phyloP scores from a whole-genome alignment of 192 early-diverging fungal species.

The Obelidium mucronatum region DNA sequence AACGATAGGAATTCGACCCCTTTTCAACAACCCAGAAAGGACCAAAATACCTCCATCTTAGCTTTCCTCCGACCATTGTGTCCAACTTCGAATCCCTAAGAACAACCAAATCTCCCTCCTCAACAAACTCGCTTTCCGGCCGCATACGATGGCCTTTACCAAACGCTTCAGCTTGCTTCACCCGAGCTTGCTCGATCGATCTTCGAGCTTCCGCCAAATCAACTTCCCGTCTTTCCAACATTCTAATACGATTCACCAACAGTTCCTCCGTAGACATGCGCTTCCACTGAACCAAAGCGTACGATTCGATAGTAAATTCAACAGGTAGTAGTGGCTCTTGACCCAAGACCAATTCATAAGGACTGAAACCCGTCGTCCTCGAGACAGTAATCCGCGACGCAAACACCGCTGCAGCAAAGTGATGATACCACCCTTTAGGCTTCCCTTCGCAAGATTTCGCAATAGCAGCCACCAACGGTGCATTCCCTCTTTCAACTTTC shows the following conservation, averaged over 20 bases:
- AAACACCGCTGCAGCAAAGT: background rate
- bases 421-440: background rate
- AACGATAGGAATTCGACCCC: background rate
- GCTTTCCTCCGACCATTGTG: background rate
- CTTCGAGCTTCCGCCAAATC: background rate
- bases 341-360: background rate
- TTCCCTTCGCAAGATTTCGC: background rate
- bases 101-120: background rate
- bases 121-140: background rate
- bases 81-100: slow-evolving; percentile 1
- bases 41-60: background rate
- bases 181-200: background rate
- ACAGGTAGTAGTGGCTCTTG: background rate
- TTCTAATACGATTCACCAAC: background rate
- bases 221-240: background rate
- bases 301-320: background rate
- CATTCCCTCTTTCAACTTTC: background rate
- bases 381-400: background rate
- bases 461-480: background rate
- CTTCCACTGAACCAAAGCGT: background rate
- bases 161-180: background rate
- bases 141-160: background rate
- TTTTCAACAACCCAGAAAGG: background rate
- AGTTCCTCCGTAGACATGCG: background rate
- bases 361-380: background rate